Percentiles rank a stretch among this genome's conserved stretches.
Evolutionary conservation across 2,329 filamentous ascomycete genomes (phyloP).

Genomic region (Stenocarpella maydis): DNA sequence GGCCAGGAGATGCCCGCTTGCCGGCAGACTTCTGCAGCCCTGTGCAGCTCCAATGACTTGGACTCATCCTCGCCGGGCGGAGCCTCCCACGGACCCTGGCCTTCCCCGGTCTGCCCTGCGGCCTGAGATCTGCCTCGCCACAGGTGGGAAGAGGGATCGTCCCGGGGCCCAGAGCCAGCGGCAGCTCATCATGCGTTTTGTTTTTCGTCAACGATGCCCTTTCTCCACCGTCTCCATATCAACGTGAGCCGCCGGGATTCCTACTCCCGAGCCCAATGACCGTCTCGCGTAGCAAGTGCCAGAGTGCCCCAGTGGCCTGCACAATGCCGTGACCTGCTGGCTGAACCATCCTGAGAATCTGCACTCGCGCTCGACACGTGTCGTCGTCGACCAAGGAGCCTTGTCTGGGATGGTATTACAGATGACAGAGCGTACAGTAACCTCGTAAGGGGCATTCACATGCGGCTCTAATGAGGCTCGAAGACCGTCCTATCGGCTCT

Average conservation of each 20-base stretch:
- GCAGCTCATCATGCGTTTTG: no score
- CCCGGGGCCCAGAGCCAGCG: neutral
- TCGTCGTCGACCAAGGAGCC: neutral
- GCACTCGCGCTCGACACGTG: neutral
- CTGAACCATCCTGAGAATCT: neutral
- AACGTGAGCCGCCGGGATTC: neutral
- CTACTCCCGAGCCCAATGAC: neutral
- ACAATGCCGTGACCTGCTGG: neutral
- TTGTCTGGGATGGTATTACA: neutral
- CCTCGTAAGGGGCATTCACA: neutral
- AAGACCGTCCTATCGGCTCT: neutral
- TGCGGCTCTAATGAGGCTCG: neutral
- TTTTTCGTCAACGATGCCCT: neutral
- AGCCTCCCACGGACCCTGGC: neutral
- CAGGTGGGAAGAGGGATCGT: neutral
- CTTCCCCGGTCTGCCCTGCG: neutral
- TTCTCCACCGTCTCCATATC: neutral
- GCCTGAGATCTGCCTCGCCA: neutral
- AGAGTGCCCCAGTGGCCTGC: neutral
- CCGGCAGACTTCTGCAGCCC: conserved; percentile 4
- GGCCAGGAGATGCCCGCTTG: neutral
- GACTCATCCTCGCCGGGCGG: conserved; percentile 9
- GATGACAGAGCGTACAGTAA: neutral
- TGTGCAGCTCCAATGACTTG: neutral
- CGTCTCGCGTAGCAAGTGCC: neutral